Evolutionary conservation across 108 stramenopile species (phyloP).

Genomic region (Skeletonema grethae): DNA sequence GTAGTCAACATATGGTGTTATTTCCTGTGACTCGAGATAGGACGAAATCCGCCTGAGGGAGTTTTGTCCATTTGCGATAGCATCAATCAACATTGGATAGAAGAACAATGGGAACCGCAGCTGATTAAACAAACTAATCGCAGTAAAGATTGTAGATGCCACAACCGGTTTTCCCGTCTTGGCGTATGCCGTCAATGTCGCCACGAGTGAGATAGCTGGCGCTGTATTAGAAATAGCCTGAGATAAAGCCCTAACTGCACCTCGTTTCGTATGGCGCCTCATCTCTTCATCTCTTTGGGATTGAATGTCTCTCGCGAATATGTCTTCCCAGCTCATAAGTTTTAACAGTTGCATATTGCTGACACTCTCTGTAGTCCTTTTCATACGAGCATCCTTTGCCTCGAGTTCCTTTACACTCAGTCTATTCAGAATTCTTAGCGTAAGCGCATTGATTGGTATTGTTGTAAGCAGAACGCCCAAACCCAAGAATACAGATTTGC

Average conservation of each 20-base stretch:
- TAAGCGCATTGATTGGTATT: conserved; percentile 72
- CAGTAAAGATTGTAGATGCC: conserved; percentile 89
- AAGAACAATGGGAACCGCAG: conserved; percentile 89
- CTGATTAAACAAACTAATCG: conserved; percentile 93
- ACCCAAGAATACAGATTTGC: conserved; percentile 62
- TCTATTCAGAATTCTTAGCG: conserved; percentile 63
- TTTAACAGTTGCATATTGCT: conserved; percentile 81
- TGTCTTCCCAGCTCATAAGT: conserved; percentile 68
- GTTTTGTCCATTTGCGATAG: conserved; percentile 74
- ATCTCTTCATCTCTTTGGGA: conserved; percentile 63
- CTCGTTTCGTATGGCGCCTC: conserved; percentile 52
- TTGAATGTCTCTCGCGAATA: conserved; percentile 65
- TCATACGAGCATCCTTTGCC: conserved; percentile 76
- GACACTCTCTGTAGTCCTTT: conserved; percentile 77
- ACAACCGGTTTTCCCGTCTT: conserved; percentile 66
- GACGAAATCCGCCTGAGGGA: conserved; percentile 63
- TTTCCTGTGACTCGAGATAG: conserved; percentile 65
- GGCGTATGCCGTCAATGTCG: conserved; percentile 68
- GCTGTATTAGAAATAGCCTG: conserved; percentile 73
- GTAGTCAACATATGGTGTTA: conserved; percentile 65
- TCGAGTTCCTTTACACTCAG: conserved; percentile 61
- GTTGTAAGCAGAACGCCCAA: conserved; percentile 65
- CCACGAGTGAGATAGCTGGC: conserved; percentile 72
- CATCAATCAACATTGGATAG: conserved; percentile 84
- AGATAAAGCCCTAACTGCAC: conserved; percentile 68